Base-by-base conservation (phyloP, 108 stramenopile species). In the Nannochloropsis salina region DNA sequence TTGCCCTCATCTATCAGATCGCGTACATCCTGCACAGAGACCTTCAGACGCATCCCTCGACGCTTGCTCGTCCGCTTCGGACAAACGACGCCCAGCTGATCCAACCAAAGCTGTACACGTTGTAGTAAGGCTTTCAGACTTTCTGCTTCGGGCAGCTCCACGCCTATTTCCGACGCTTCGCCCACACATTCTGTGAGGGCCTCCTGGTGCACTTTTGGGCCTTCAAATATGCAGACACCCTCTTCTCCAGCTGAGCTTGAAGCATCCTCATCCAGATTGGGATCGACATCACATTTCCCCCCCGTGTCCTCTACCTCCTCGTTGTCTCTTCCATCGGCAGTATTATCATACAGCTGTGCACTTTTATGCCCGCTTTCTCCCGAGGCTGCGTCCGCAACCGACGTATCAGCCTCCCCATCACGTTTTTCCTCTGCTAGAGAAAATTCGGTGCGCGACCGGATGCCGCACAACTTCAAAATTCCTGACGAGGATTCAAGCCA, bases 1-100 rank as follows among this genome's bases (percentile, higher is more conserved):
- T 82, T 47, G 43, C 88, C 88, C 42, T 85, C 82, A 2, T 45
- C 45, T 41, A 88, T 85, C 18, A 85, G 43, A 10, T 83, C 81
- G 45, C 85, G 44, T 2, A 88, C 84, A 20, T 84, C 84, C 20
- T 81, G 81, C 43, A 88, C 84, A 40, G 88, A 82, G 10, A 84
- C 84, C 74, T 88, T 88, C 41, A 31, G 81, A 22, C 80, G 84
- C 84, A 84, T 84, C 41, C 81, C 84, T 8, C 81, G 84, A 44
- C 88, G 83, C 80, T 88, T 88, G 82, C 88, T 88, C n/a, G 82
- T 84, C 45, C 88, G 88, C 9, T 84, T 80, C 61, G 88, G 88
- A 61, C 88, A 88, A 81, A 88, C 40, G 11, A 43, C 81, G 51
- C 84, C 84, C 45, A 81, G 82, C 51, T 85, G 88, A 41, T 88